Percentiles rank a stretch among this genome's conserved stretches.
These are phyloP conservation scores for Microsporum canis DNA, from an alignment of 2,329 filamentous ascomycete genomes.

Conservation along the genomic window DNA sequence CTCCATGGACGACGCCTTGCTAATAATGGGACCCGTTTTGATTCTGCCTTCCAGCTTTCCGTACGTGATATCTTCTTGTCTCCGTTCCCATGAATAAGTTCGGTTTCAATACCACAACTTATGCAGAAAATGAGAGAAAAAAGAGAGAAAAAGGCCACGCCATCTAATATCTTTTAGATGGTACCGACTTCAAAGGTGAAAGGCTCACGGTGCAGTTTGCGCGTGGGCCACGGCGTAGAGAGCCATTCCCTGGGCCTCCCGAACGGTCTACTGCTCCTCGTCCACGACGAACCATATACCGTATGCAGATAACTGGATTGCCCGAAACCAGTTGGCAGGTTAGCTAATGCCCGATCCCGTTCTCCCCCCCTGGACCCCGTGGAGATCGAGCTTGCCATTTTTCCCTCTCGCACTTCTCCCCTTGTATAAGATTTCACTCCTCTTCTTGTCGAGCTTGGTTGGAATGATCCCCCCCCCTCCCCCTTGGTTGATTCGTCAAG, in stretches of 20 bases:
- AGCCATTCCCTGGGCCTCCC: slow-evolving; percentile 50
- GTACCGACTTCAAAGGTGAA: slow-evolving; percentile 95
- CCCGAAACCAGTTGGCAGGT: slow-evolving; percentile 99
- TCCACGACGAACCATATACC: slow-evolving; percentile 84
- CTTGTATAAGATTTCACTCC: background rate
- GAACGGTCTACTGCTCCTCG: slow-evolving; percentile 58
- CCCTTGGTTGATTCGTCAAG: background rate
- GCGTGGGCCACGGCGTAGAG: slow-evolving; percentile 65
- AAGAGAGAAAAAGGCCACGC: background rate
- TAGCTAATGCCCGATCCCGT: slow-evolving; percentile 42
- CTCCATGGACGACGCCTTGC: background rate
- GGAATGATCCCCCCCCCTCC: background rate
- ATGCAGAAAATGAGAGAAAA: slow-evolving; percentile 7
- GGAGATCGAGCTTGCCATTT: slow-evolving; percentile 6
- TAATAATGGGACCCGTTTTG: slow-evolving; percentile 7
- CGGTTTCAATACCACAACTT: slow-evolving; percentile 37
- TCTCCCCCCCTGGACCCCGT: slow-evolving; percentile 21
- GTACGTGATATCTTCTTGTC: slow-evolving; percentile 29
- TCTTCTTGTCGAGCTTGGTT: background rate
- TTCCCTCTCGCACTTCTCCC: background rate
- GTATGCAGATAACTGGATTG: slow-evolving; percentile 96
- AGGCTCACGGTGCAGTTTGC: slow-evolving; percentile 97
- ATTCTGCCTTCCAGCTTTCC: slow-evolving; percentile 38
- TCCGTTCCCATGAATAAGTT: slow-evolving; percentile 37
- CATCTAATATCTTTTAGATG: slow-evolving; percentile 49